These are phyloP conservation scores for Globisporangium ultimum DNA, from an alignment of 352 stramenopile species.

Conservation along the genomic window DNA sequence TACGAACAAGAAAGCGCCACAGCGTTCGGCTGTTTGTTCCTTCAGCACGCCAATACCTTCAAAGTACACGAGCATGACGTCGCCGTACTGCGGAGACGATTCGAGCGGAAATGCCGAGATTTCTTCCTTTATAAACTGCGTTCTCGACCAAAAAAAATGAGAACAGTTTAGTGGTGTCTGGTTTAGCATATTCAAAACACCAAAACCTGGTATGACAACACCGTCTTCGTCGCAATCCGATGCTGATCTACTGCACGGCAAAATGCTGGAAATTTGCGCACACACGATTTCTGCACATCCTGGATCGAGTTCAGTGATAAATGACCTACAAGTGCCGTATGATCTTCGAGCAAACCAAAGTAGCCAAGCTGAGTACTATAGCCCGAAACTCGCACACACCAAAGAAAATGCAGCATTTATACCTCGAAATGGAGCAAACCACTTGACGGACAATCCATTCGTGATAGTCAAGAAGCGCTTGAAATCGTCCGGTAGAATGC, in stretches of 20 bases:
- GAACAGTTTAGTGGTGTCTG: neutral
- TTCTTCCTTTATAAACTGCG: conserved; percentile 19
- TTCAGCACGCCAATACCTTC: conserved; percentile 11
- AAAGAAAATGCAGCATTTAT: neutral
- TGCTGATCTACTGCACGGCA: conserved; percentile 41
- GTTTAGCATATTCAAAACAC: neutral
- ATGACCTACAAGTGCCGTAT: conserved; percentile 53
- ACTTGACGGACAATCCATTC: conserved; percentile 73
- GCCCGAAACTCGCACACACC: neutral
- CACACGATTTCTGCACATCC: conserved; percentile 36
- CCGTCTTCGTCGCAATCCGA: conserved; percentile 24
- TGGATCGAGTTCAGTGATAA: conserved; percentile 64
- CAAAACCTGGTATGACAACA: neutral
- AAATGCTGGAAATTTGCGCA: conserved; percentile 31
- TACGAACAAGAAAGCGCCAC: too few relatives aligned
- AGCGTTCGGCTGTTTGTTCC: too few relatives aligned
- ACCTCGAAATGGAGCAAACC: conserved; percentile 59
- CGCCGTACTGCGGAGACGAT: conserved; percentile 51
- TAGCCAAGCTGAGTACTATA: too few relatives aligned
- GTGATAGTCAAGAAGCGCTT: conserved; percentile 63
- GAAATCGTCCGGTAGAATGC: conserved; percentile 55
- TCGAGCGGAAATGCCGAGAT: conserved; percentile 50
- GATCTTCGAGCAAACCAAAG: conserved; percentile 17
- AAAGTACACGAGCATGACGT: conserved; percentile 49
- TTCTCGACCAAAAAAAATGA: neutral